Evolutionary conservation across 495 filamentous ascomycete genomes (phyloP).

Genomic region (Penicillium coprophilum): DNA sequence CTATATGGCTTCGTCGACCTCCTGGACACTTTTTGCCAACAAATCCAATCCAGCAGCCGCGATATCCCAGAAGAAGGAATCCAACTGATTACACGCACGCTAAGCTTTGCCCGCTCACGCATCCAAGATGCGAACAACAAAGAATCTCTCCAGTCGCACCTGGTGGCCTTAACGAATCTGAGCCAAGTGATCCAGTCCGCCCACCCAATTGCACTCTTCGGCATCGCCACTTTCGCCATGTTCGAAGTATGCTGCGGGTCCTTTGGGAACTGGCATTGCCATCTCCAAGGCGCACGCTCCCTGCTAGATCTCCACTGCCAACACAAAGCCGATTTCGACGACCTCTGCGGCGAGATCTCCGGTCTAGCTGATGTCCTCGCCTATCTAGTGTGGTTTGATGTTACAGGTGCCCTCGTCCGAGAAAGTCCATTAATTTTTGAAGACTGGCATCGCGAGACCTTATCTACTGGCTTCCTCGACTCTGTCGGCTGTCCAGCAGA

Average conservation of each 20-base stretch:
- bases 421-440: conserved; percentile 32
- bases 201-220: conserved; percentile 35
- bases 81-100: conserved; percentile 29
- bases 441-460: conserved; percentile 34
- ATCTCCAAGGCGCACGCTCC: conserved; percentile 36
- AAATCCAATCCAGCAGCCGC: conserved; percentile 27
- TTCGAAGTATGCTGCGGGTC: conserved; percentile 37
- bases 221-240: conserved; percentile 37
- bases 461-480: conserved; percentile 25
- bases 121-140: conserved; percentile 23
- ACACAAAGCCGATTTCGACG: conserved; percentile 26
- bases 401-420: conserved; percentile 28
- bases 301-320: conserved; percentile 35
- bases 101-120: conserved; percentile 27
- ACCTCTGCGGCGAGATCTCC: conserved; percentile 21
- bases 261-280: conserved; percentile 36
- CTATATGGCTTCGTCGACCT: conserved; percentile 38
- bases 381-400: conserved; percentile 38
- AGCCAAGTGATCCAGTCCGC: conserved; percentile 32
- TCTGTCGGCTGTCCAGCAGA: conserved; percentile 35
- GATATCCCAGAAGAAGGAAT: conserved; percentile 28
- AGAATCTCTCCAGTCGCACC: conserved; percentile 31
- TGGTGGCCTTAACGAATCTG: conserved; percentile 30
- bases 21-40: conserved; percentile 31
- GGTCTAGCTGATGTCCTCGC: conserved; percentile 31